Base-by-base conservation (phyloP, 129 eudicot species). In the Artemisia annua region DNA sequence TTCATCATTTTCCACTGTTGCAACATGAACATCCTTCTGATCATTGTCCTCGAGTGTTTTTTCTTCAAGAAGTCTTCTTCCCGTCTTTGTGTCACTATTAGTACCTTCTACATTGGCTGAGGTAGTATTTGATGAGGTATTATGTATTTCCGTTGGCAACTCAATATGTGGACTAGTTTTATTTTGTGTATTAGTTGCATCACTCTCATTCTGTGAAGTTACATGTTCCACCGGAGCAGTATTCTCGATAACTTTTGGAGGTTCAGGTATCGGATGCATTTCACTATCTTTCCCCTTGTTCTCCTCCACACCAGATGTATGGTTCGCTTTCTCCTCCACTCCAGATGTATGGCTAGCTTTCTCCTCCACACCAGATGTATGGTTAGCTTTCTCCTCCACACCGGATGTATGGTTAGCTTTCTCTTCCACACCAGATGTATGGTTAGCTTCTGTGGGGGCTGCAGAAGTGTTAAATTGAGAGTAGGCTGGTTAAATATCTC, bases 1-100 rank as follows among this genome's bases (percentile, higher is more conserved):
- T 68, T 81, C 91, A 2, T 88, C 87, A 61, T 95, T 95, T 84
- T 95, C 97, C 53, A 83, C 99, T 5, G 99, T 90, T 22, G 97
- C 84, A 75, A 81, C 84, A 67, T 69, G 89, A 79, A 75, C 84
- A 84, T 93, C 86, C 57, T 69, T 83, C 51, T 80, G 81, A 57
- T 58, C 83, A 70, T 86, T 71, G 52, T 63, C 77, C 62, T 62
- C 80, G 51, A 66, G 85, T 48, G 69, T 32, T 53, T 76, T 65
- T 81, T 79, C 75, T 79, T 73, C 69, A 84, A 77, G 78, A 72
- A 81, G 74, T 50, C 74, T 53, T 84, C 97, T 86, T 86, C 89
- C 64, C 63, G 91, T 74, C 80, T 86, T 75, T 83, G 75, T 79
- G 61, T 77, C 88, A 81, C 77, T 89, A 67, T 74, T 85, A 67